Evolutionary conservation across 108 stramenopile genomes (phyloP), one percentile per base, ranked within the genome.

Genomic region (Nitzschia putrida): DNA sequence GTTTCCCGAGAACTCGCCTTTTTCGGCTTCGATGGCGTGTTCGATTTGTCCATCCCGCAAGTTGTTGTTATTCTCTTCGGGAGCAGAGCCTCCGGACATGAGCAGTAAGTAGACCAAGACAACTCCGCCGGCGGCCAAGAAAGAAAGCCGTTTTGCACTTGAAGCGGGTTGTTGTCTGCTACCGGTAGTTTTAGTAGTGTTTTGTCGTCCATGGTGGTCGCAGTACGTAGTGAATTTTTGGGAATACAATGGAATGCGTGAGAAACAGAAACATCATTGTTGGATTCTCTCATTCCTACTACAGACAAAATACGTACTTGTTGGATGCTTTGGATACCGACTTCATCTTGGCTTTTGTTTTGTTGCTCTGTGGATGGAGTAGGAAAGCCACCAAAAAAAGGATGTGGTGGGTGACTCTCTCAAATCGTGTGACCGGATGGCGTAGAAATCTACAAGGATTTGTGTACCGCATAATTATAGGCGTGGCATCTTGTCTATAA

Each of bases 111-210:
- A 68, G n/a, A 68, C 40, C 7, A 68, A 56, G 14, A 23, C 67
- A 0, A 68, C 67, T 41, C 20, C 55, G n/a, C 55, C 24, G 38
- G 67, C 67, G 5, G 54, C 67, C 23, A 68, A 43, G 24, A 43
- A 68, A 21, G 67, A 43, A 21, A 42, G 56, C 23, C 67, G 38
- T 6, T 51, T 53, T 3, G 67, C 18, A 39, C 43, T 44, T 5
- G 61, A 63, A 23, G 6, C 47, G 47, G 47, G 18, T 49, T 34
- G 29, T 34, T 34, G 47, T 18, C 47, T 16, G 18, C 47, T n/a
- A 49, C 6, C n/a, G 4, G 6, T 18, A 5, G 18, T 18, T 2
- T 4, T 2, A 16, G 14, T 49, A 49, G 14, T 6, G 2, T 44
- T 44, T 11, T 9, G 2, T 2, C 14, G 18, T 18, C 2, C 18